phyloP scores from a whole-genome alignment of 2,329 filamentous ascomycete species.

The Arachnomyces sp. region DNA sequence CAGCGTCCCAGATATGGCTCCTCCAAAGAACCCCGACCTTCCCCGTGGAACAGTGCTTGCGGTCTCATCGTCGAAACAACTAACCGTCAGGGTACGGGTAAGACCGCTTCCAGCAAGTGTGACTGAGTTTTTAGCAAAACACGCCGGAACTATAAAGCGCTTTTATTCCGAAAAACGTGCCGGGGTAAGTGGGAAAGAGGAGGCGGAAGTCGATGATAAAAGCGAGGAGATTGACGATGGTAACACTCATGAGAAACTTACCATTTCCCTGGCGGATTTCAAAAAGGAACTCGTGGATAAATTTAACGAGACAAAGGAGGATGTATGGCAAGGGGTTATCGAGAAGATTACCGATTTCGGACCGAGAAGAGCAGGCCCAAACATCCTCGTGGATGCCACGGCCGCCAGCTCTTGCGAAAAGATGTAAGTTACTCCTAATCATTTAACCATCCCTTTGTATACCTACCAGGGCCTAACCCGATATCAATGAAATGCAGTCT shows the following conservation, averaged over 20 bases:
- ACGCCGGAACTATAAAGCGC: slow-evolving; percentile 68
- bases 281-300: slow-evolving; percentile 57
- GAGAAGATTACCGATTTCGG: slow-evolving; percentile 87
- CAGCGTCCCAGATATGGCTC: slow-evolving; percentile 81
- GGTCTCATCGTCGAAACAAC: slow-evolving; percentile 76
- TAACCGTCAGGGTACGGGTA: slow-evolving; percentile 68
- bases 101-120: slow-evolving; percentile 69
- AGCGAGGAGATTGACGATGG: slow-evolving; percentile 44
- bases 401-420: slow-evolving; percentile 62
- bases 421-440: slow-evolving; percentile 48
- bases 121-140: slow-evolving; percentile 78
- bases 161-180: slow-evolving; percentile 65
- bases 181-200: slow-evolving; percentile 31
- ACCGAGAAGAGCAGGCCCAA: slow-evolving; percentile 75
- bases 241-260: slow-evolving; percentile 50
- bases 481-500: slow-evolving; percentile 21
- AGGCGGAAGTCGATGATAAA: slow-evolving; percentile 33
- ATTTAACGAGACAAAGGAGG: slow-evolving; percentile 65
- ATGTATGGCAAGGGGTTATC: slow-evolving; percentile 66
- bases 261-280: slow-evolving; percentile 68
- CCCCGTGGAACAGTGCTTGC: slow-evolving; percentile 73
- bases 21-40: slow-evolving; percentile 75
- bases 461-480: not conserved
- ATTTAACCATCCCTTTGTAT: not conserved
- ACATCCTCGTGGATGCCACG: slow-evolving; percentile 80